These are phyloP conservation scores for Lenzites betulinus DNA, from an alignment of 768 basidiomycete species.

Conservation along the genomic window DNA sequence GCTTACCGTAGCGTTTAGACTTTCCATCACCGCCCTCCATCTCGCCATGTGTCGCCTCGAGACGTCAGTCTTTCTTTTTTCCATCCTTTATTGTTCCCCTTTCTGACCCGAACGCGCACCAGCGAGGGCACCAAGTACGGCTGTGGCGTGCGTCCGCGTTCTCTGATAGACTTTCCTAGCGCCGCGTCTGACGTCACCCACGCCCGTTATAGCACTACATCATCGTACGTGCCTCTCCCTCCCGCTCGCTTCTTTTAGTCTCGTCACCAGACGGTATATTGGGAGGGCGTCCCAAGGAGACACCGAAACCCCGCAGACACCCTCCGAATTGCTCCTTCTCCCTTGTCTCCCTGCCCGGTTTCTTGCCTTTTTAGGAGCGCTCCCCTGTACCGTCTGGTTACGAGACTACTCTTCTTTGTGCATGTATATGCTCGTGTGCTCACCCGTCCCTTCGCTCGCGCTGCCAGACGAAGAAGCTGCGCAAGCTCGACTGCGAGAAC, in stretches of 20 bases:
- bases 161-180: constrained; percentile 13
- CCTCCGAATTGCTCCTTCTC: no score
- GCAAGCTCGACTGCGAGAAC: constrained; percentile 57
- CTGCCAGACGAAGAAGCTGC: constrained; percentile 51
- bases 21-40: constrained; percentile 21
- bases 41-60: constrained; percentile 41
- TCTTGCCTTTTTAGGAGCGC: no score
- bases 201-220: constrained; percentile 59
- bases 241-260: no score
- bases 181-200: constrained; percentile 27
- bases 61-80: constrained; percentile 34
- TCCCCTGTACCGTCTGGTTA: no score
- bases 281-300: no score
- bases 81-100: constrained; percentile 17
- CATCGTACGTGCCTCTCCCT: constrained; percentile 47
- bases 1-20: constrained; percentile 16
- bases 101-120: constrained; percentile 31
- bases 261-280: no score
- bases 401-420: no score
- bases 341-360: no score
- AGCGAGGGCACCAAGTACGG: constrained; percentile 77
- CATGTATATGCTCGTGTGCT: constrained; percentile 11
- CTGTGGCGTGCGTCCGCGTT: constrained; percentile 51
- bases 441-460: constrained; percentile 5
- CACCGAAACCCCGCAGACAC: no score